Evolutionary conservation across 495 filamentous ascomycete species (phyloP).

Genomic region (Extremus antarcticus): DNA sequence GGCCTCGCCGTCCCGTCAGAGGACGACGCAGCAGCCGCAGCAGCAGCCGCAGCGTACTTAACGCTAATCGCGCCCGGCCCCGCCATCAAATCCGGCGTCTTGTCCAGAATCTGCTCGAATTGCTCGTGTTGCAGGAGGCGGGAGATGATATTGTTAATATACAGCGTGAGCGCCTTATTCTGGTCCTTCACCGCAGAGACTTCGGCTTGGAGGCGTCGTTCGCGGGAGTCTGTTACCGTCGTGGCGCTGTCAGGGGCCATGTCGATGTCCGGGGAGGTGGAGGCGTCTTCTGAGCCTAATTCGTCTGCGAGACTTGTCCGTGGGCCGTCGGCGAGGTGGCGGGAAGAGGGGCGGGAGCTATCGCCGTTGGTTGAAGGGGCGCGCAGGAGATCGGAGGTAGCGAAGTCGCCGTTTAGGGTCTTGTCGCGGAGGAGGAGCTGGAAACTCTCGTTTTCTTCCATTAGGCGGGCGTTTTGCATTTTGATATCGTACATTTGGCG

Average conservation of each 20-base stretch:
- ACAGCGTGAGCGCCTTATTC: conserved; percentile 91
- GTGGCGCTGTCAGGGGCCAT: conserved; percentile 36
- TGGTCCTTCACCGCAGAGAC: conserved; percentile 76
- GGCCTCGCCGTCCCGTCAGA: background rate
- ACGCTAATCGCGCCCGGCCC: conserved; percentile 21
- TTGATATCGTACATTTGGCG: conserved; percentile 76
- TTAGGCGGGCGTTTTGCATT: conserved; percentile 85
- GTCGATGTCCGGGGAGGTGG: conserved; percentile 27
- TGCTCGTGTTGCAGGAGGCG: conserved; percentile 86
- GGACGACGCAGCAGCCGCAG: background rate
- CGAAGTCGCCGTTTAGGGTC: conserved; percentile 76
- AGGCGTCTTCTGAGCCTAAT: conserved; percentile 31
- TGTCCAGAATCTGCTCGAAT: conserved; percentile 85
- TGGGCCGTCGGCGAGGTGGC: conserved; percentile 13
- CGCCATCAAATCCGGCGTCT: conserved; percentile 46
- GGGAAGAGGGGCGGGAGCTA: conserved; percentile 22
- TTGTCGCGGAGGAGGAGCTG: conserved; percentile 87
- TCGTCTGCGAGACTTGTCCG: conserved; percentile 73
- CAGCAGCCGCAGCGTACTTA: conserved; percentile 19
- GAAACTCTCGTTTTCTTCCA: conserved; percentile 98
- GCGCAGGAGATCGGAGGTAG: conserved; percentile 71
- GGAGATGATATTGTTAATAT: conserved; percentile 97
- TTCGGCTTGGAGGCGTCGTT: conserved; percentile 64
- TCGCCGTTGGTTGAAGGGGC: conserved; percentile 6
- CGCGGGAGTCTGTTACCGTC: conserved; percentile 37